Percentiles rank a stretch among this genome's conserved stretches.
phyloP scores from a whole-genome alignment of 768 basidiomycete genomes.

The Suillus placidus region DNA sequence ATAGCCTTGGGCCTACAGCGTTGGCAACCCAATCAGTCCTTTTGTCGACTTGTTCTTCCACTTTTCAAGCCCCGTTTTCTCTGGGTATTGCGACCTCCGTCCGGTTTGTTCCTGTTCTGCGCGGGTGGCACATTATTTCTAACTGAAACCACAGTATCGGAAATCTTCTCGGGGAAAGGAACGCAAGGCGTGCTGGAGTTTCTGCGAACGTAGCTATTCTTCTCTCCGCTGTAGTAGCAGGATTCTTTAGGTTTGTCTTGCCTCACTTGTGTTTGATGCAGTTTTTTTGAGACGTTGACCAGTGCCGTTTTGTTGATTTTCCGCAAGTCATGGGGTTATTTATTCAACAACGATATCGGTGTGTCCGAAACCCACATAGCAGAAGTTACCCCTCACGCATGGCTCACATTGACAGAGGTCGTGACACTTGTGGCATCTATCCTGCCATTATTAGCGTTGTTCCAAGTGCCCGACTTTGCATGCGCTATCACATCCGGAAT shows the following conservation, averaged over 20 bases:
- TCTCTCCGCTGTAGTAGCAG: constrained; percentile 61
- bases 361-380: constrained; percentile 11
- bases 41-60: constrained; percentile 69
- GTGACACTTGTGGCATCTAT: constrained; percentile 54
- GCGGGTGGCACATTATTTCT: not conserved
- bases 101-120: constrained; percentile 47
- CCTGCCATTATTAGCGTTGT: constrained; percentile 74
- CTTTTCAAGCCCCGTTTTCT: constrained; percentile 83
- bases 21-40: constrained; percentile 91
- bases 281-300: constrained; percentile 1
- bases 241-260: constrained; percentile 56
- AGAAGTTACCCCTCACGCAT: not conserved
- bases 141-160: constrained; percentile 60
- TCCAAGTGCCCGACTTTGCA: constrained; percentile 83
- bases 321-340: constrained; percentile 66
- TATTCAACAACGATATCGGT: constrained; percentile 76
- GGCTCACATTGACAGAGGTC: constrained; percentile 21
- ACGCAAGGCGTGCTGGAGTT: constrained; percentile 69
- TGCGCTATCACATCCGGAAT: constrained; percentile 75
- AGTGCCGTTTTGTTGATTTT: constrained; percentile 61
- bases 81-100: constrained; percentile 84
- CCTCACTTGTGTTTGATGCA: not conserved
- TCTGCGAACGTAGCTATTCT: constrained; percentile 68
- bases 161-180: constrained; percentile 83
- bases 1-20: constrained; percentile 73